phyloP scores from a whole-genome alignment of 805 yeast genomes.

The Wickerhamomyces subpelliculosus region DNA sequence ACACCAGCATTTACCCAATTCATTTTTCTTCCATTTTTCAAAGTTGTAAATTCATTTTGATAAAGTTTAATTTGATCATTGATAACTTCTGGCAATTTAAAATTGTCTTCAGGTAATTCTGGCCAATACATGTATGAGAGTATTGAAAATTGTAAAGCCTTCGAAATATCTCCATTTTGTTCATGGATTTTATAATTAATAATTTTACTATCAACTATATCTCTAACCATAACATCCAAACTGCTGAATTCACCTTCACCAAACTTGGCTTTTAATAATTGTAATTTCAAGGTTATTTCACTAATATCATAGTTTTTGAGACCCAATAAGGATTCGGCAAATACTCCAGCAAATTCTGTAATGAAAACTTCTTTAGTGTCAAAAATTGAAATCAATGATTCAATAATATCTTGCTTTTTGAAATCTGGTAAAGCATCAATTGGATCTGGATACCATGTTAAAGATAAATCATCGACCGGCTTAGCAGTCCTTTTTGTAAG shows the following conservation, averaged over 20 bases:
- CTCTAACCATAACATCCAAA: constrained; percentile 80
- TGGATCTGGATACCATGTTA: constrained; percentile 80
- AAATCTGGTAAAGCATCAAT: constrained; percentile 87
- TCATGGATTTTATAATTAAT: constrained; percentile 34
- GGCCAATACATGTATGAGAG: constrained; percentile 86
- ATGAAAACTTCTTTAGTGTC: constrained; percentile 64
- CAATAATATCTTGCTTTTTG: constrained; percentile 62
- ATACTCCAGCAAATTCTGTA: constrained; percentile 53
- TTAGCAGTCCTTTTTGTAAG: constrained; percentile 26
- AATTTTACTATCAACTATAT: constrained; percentile 49
- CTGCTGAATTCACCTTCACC: constrained; percentile 60
- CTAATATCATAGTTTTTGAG: constrained; percentile 29
- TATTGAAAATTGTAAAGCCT: constrained; percentile 46
- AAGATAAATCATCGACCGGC: constrained; percentile 11
- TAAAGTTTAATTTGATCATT: constrained; percentile 36
- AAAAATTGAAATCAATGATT: constrained; percentile 62
- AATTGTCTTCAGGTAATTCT: constrained; percentile 16
- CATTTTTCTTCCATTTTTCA: constrained; percentile 54
- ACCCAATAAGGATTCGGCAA: constrained; percentile 48
- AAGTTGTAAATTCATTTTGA: constrained; percentile 31
- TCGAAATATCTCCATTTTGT: constrained; percentile 12
- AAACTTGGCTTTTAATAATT: constrained; percentile 52
- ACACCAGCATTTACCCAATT: constrained; percentile 51
- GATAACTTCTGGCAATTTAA: constrained; percentile 41
- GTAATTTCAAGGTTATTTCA: constrained; percentile 36